phyloP scores from a whole-genome alignment of 2,329 filamentous ascomycete species.

The Clarireedia paspali region DNA sequence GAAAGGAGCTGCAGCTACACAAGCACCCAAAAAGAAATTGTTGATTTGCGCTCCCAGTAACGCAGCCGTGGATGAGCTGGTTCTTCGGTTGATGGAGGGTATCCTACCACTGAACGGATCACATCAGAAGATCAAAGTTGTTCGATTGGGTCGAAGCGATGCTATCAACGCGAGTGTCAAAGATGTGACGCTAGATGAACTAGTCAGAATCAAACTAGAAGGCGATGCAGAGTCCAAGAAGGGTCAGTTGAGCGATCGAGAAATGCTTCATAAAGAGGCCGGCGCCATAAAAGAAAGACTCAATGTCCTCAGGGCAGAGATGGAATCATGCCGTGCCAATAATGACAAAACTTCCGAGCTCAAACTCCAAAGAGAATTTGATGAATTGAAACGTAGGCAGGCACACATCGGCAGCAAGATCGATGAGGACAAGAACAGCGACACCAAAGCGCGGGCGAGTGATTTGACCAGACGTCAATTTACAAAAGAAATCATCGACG shows the following conservation, averaged over 20 bases:
- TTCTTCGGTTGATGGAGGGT: constrained; percentile 83
- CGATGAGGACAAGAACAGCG: constrained; percentile 78
- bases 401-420: constrained; percentile 72
- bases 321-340: constrained; percentile 58
- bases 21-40: constrained; percentile 62
- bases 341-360: constrained; percentile 41
- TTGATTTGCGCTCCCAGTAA: constrained; percentile 98
- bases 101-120: constrained; percentile 70
- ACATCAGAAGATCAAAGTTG: constrained; percentile 70
- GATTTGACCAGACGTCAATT: constrained; percentile 78
- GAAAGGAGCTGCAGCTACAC: constrained; percentile 29
- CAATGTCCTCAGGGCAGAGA: constrained; percentile 58
- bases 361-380: constrained; percentile 67
- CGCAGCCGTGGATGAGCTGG: constrained; percentile 91
- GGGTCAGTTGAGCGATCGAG: constrained; percentile 39
- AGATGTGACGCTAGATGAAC: constrained; percentile 88
- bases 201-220: constrained; percentile 69
- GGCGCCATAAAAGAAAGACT: constrained; percentile 69
- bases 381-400: constrained; percentile 70
- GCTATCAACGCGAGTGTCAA: constrained; percentile 84
- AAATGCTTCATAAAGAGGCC: constrained; percentile 56
- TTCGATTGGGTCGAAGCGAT: constrained; percentile 84
- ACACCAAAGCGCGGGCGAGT: constrained; percentile 74
- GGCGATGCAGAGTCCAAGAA: constrained; percentile 52
- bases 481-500: constrained; percentile 85